Conservation (phyloP, 2,329 filamentous ascomycete genomes). For the Cadophora malorum region DNA sequence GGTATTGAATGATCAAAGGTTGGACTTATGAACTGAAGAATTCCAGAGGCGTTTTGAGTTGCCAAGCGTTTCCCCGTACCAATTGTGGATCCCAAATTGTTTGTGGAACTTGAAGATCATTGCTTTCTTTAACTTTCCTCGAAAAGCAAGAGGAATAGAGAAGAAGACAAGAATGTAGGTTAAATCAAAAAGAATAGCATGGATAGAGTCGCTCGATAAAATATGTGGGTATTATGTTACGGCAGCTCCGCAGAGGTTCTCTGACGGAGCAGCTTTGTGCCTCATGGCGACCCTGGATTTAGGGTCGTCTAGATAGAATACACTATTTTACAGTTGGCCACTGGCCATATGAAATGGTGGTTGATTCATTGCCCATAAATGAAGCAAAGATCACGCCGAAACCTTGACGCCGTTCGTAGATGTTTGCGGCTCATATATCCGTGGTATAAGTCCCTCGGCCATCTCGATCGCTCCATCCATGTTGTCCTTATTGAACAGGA, state of each 20-base stretch:
- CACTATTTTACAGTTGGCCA: neutral
- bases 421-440: conserved; percentile 56
- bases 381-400: neutral
- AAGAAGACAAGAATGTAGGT: neutral
- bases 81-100: no score
- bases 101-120: no score
- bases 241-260: neutral
- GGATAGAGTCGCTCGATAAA: neutral
- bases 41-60: neutral
- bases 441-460: conserved; percentile 70
- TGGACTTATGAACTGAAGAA: neutral
- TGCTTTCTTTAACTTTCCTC: no score
- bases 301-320: neutral
- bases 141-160: neutral
- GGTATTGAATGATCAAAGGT: neutral
- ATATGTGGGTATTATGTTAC: neutral
- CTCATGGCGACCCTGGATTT: no score
- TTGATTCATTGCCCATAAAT: neutral
- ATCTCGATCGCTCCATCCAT: conserved; percentile 85
- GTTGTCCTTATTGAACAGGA: conserved; percentile 93
- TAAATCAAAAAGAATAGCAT: neutral
- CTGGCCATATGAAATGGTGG: neutral
- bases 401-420: conserved; percentile 12
- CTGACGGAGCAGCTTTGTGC: neutral
- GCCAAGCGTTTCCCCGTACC: neutral